phyloP scores from a whole-genome alignment of 1,139 yeast genomes.

The Ogataea hybrid region DNA sequence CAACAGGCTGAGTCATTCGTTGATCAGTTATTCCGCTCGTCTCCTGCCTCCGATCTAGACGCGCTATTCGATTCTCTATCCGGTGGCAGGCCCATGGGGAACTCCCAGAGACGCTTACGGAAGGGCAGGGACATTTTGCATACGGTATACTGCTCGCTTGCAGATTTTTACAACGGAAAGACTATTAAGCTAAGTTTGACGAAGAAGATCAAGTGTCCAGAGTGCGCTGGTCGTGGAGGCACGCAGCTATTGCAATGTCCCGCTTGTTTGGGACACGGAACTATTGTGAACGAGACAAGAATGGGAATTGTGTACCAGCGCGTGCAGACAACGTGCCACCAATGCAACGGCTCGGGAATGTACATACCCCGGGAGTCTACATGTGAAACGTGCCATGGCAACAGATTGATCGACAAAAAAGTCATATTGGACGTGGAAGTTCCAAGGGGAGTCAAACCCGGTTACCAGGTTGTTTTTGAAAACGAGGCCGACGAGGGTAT shows the following conservation, averaged over 20 bases:
- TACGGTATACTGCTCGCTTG: slow-evolving; percentile 41
- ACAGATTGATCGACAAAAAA: slow-evolving; percentile 40
- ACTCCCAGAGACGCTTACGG: slow-evolving; percentile 7
- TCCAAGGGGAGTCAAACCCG: slow-evolving; percentile 51
- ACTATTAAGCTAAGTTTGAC: slow-evolving; percentile 44
- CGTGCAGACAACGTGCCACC: slow-evolving; percentile 33
- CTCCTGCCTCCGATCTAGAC: slow-evolving; percentile 5
- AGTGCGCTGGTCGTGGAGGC: slow-evolving; percentile 48
- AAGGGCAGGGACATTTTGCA: slow-evolving; percentile 49
- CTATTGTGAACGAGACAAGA: slow-evolving; percentile 28
- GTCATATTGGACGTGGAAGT: slow-evolving; percentile 51
- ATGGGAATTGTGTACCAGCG: slow-evolving; percentile 33
- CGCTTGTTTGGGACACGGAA: slow-evolving; percentile 42
- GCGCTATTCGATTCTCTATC: slow-evolving; percentile 6
- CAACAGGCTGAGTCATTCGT: slow-evolving; percentile 18
- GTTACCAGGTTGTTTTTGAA: slow-evolving; percentile 49
- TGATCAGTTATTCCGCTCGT: slow-evolving; percentile 16
- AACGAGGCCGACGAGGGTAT: slow-evolving; percentile 67
- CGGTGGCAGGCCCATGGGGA: neutral
- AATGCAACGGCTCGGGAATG: slow-evolving; percentile 40
- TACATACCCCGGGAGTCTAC: slow-evolving; percentile 33
- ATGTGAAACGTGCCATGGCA: slow-evolving; percentile 43
- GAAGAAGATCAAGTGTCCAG: slow-evolving; percentile 40
- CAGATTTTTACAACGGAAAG: slow-evolving; percentile 50
- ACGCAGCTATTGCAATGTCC: slow-evolving; percentile 30